Conservation (phyloP, 2,329 filamentous ascomycete species). For the Rugonectria rugulosa region DNA sequence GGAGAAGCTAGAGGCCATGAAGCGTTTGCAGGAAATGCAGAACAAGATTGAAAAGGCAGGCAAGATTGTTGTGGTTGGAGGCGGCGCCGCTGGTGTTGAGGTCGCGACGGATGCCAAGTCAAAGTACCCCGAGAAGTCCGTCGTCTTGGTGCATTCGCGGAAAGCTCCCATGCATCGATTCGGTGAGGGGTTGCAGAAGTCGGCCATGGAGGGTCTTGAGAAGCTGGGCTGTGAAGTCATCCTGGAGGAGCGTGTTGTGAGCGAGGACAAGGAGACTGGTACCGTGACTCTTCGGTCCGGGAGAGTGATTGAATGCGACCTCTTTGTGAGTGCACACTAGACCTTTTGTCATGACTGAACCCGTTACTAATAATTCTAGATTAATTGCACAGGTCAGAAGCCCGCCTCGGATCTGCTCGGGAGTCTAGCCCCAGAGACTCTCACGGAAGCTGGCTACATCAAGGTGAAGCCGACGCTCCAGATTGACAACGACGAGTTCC, state of each 20-base stretch:
- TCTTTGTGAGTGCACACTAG: conserved; percentile 49
- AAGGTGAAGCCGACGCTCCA: conserved; percentile 65
- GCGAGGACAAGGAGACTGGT: conserved; percentile 45
- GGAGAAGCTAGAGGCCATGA: conserved; percentile 52
- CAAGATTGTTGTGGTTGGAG: conserved; percentile 61
- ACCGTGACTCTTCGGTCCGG: conserved; percentile 56
- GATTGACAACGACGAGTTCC: conserved; percentile 54
- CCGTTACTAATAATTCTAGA: conserved; percentile 43
- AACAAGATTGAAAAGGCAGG: conserved; percentile 50
- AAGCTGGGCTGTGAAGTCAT: conserved; percentile 58
- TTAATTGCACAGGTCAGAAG: conserved; percentile 66
- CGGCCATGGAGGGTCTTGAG: conserved; percentile 51
- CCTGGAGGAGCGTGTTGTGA: conserved; percentile 57
- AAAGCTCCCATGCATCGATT: conserved; percentile 60
- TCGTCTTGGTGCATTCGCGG: conserved; percentile 66
- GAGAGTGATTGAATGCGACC: conserved; percentile 55
- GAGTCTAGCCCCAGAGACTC: conserved; percentile 49
- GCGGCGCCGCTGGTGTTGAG: conserved; percentile 69
- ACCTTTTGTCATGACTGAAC: not conserved
- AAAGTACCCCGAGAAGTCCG: conserved; percentile 61
- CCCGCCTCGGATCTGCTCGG: conserved; percentile 61
- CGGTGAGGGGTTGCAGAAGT: conserved; percentile 50
- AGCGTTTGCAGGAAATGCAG: conserved; percentile 56
- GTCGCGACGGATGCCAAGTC: conserved; percentile 66
- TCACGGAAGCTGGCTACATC: conserved; percentile 59